Conservation (phyloP, 805 yeast species). For the Nakazawaea ambrosiae region DNA sequence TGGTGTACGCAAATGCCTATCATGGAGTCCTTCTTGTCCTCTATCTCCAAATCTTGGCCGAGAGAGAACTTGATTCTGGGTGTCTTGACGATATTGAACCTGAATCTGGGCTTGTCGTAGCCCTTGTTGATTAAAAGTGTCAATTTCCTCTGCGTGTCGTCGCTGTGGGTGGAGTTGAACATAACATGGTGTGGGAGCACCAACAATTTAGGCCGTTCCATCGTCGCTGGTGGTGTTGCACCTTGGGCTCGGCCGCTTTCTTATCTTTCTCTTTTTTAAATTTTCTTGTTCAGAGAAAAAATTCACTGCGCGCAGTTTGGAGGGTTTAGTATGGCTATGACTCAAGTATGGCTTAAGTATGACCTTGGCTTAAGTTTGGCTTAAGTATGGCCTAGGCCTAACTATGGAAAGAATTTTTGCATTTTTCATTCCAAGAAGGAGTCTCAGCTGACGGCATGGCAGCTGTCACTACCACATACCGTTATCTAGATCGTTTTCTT, state of each 20-base stretch:
- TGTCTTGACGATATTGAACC: conserved; percentile 33
- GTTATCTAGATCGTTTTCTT: conserved; percentile 14
- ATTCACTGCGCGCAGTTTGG: too few relatives aligned
- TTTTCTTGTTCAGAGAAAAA: too few relatives aligned
- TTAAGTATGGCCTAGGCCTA: too few relatives aligned
- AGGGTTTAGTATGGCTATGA: too few relatives aligned
- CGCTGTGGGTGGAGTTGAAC: conserved; percentile 2
- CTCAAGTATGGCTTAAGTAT: too few relatives aligned
- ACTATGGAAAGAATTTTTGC: too few relatives aligned
- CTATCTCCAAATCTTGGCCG: conserved; percentile 19
- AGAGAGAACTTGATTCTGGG: conserved; percentile 31
- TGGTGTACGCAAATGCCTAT: conserved; percentile 15
- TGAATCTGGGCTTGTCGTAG: conserved; percentile 39
- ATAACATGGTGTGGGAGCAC: conserved; percentile 5
- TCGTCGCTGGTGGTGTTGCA: neutral
- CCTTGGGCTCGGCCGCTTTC: too few relatives aligned
- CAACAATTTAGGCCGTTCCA: conserved; percentile 1
- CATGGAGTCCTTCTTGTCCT: conserved; percentile 18
- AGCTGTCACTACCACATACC: conserved; percentile 10
- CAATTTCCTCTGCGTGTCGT: conserved; percentile 17
- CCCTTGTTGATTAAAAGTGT: conserved; percentile 38
- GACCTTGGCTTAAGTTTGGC: neutral
- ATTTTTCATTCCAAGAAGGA: too few relatives aligned
- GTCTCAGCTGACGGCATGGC: too few relatives aligned
- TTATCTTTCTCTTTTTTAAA: too few relatives aligned